These are phyloP conservation scores for Pythium sukuiense DNA, from an alignment of 352 stramenopile species.

Conservation along the genomic window DNA sequence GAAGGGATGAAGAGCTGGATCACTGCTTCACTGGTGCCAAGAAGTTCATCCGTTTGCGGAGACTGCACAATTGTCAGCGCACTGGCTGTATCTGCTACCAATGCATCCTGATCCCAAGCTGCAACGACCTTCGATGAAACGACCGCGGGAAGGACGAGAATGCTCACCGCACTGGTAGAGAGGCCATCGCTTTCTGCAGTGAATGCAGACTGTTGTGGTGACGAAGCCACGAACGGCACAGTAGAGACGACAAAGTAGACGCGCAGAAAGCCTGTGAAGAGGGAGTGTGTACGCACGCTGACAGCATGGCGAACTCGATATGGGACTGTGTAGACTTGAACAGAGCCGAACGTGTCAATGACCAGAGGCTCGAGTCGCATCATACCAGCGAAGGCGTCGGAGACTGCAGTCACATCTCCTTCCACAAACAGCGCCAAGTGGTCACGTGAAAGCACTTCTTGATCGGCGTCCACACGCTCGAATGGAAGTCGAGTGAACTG, in stretches of 20 bases:
- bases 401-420: slow-evolving; percentile 21
- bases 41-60: not conserved
- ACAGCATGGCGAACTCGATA: slow-evolving; percentile 34
- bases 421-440: slow-evolving; percentile 32
- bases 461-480: slow-evolving; percentile 13
- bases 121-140: not conserved
- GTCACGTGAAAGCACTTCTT: slow-evolving; percentile 17
- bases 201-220: slow-evolving; percentile 30
- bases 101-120: not conserved
- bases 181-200: slow-evolving; percentile 36
- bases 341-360: slow-evolving; percentile 19
- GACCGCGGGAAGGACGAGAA: slow-evolving; percentile 16
- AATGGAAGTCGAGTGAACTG: slow-evolving; percentile 18
- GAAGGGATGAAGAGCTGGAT: not conserved
- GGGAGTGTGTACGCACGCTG: slow-evolving; percentile 33
- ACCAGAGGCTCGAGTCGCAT: slow-evolving; percentile 15
- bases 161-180: slow-evolving; percentile 30
- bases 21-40: not conserved
- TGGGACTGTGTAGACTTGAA: slow-evolving; percentile 40
- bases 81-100: not conserved
- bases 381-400: slow-evolving; percentile 33
- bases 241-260: slow-evolving; percentile 47
- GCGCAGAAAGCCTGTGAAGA: slow-evolving; percentile 40
- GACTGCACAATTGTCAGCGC: not conserved
- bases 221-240: slow-evolving; percentile 31